Evolutionary conservation across 192 early-diverging fungal species (phyloP).

Genomic region (Podochytrium sp.): DNA sequence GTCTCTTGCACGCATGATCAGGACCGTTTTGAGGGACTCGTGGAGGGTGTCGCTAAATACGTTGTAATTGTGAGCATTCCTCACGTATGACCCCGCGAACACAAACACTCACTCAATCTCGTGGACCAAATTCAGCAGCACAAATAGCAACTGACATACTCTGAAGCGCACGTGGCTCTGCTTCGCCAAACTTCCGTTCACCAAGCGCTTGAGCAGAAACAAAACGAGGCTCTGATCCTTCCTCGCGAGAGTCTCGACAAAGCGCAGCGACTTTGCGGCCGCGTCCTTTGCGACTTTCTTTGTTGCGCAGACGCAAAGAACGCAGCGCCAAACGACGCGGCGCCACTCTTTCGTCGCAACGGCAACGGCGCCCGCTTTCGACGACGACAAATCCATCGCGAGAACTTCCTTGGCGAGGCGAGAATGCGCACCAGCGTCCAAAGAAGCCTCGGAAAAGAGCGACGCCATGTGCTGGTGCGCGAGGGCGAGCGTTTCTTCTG

Average conservation of each 20-base stretch:
- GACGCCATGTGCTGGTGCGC: background rate
- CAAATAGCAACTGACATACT: constrained; percentile 26
- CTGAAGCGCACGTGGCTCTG: constrained; percentile 25
- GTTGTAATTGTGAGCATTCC: background rate
- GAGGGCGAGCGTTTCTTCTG: no score
- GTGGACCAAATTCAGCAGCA: constrained; percentile 20
- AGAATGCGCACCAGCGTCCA: background rate
- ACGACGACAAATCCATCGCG: background rate
- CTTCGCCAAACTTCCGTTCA: constrained; percentile 1
- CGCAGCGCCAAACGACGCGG: background rate
- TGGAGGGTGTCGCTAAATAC: constrained; percentile 22
- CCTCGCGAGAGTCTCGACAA: constrained; percentile 11
- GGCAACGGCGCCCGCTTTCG: background rate
- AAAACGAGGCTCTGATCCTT: background rate
- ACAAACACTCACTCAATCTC: constrained; percentile 23
- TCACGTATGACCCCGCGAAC: background rate
- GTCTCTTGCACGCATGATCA: constrained; percentile 26
- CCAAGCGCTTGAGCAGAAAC: constrained; percentile 9
- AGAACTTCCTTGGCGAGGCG: constrained; percentile 9
- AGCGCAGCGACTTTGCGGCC: constrained; percentile 9
- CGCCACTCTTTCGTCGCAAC: background rate
- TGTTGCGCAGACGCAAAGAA: constrained; percentile 4
- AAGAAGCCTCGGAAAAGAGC: background rate
- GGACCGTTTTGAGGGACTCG: constrained; percentile 1
- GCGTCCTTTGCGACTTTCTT: constrained; percentile 18